Percentiles rank a stretch among this genome's conserved stretches.
phyloP scores from a whole-genome alignment of 2,329 filamentous ascomycete species.

The Ceratocystis harringtonii region DNA sequence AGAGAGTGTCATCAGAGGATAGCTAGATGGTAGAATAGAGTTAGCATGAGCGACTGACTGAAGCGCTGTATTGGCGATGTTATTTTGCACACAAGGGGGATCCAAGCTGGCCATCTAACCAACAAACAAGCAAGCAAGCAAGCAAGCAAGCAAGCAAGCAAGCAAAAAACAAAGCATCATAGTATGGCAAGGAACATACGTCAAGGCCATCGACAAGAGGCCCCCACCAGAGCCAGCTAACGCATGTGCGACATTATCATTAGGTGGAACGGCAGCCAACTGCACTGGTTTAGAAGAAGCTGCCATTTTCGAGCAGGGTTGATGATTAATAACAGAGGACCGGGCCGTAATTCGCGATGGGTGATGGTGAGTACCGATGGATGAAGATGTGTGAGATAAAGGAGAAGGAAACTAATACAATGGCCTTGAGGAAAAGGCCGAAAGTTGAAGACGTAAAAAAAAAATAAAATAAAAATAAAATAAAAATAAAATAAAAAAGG shows the following conservation, averaged over 20 bases:
- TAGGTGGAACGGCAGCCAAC: conserved; percentile 47
- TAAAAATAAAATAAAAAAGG: neutral
- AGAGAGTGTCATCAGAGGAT: conserved; percentile 92
- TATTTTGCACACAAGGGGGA: neutral
- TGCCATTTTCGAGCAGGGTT: conserved; percentile 21
- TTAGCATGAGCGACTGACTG: neutral
- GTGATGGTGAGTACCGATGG: no score
- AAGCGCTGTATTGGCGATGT: neutral
- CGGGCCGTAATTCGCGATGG: neutral
- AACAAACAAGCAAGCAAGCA: neutral
- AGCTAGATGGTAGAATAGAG: conserved; percentile 35
- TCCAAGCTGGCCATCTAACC: neutral
- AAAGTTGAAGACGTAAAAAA: neutral
- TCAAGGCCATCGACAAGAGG: conserved; percentile 87
- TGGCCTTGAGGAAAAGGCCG: neutral
- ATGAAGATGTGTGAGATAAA: neutral
- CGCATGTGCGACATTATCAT: conserved; percentile 93
- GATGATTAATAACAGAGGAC: neutral
- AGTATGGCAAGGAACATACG: conserved; percentile 40
- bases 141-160: neutral
- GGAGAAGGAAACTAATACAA: neutral
- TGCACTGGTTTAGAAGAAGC: conserved; percentile 40
- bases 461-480: neutral
- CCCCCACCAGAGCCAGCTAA: conserved; percentile 86
- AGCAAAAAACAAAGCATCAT: neutral